These are phyloP conservation scores for Dillenia turbinata DNA, from an alignment of 164 flowering plant species.

Conservation along the genomic window DNA sequence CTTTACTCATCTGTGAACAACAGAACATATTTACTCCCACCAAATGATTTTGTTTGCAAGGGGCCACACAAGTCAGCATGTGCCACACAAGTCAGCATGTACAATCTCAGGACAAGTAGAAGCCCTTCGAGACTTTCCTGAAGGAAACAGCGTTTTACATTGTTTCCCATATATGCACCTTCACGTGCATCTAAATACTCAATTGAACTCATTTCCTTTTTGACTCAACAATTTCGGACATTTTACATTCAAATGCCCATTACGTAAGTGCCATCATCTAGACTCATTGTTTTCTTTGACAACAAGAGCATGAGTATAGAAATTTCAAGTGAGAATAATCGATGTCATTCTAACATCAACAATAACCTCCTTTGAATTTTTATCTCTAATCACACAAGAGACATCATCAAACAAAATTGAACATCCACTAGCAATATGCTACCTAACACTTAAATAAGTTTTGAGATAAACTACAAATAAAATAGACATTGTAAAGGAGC, in stretches of 20 bases:
- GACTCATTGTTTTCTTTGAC: neutral
- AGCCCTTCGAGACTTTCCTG: neutral
- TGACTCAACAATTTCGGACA: neutral
- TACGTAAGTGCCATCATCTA: conserved; percentile 13
- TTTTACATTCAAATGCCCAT: neutral
- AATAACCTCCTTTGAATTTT: neutral
- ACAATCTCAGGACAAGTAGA: too few relatives aligned
- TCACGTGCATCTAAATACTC: conserved; percentile 2
- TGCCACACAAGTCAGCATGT: neutral
- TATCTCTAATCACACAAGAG: conserved; percentile 1
- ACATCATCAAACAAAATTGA: neutral
- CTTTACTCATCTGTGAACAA: neutral
- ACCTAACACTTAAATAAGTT: too few relatives aligned
- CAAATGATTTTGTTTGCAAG: neutral
- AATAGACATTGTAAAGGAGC: too few relatives aligned
- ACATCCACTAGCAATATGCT: neutral
- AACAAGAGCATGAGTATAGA: neutral
- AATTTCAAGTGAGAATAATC: neutral
- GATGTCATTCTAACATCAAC: neutral
- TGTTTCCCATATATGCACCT: neutral
- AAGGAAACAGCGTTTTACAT: neutral
- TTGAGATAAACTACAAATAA: too few relatives aligned
- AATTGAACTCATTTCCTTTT: conserved; percentile 1
- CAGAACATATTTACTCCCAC: neutral
- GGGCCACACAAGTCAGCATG: conserved; percentile 2